A percentile compares a stretch with the other conserved stretches of the same genome.
These are phyloP conservation scores for Heliosperma pusillum DNA, from an alignment of 148 eudicot genomes.

Conservation along the genomic window DNA sequence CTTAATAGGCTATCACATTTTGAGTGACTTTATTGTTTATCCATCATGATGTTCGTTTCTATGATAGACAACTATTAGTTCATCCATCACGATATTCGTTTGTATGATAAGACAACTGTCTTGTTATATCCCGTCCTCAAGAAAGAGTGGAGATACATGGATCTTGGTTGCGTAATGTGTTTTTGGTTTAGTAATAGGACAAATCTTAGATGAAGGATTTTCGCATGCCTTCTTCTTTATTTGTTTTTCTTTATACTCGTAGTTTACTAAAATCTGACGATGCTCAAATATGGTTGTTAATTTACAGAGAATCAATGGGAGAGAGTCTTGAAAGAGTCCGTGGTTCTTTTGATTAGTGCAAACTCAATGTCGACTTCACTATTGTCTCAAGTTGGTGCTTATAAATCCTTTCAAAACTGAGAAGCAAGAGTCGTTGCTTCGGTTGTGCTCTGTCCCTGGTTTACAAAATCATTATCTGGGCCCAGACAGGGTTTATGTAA, in stretches of 20 bases:
- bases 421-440: not conserved
- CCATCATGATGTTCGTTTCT: too few species aligned
- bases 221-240: not conserved
- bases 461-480: not conserved
- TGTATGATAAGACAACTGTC: too few species aligned
- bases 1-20: too few species aligned
- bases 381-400: not conserved
- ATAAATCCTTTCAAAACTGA: not conserved
- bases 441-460: not conserved
- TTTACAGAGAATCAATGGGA: constrained; percentile 59
- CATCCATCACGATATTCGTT: too few species aligned
- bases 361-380: not conserved
- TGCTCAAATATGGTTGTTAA: not conserved
- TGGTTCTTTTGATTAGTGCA: constrained; percentile 41
- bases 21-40: too few species aligned
- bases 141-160: not conserved
- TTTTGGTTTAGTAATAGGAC: not conserved
- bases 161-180: not conserved
- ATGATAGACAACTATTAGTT: too few species aligned
- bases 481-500: not conserved
- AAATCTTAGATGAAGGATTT: not conserved
- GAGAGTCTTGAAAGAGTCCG: constrained; percentile 57
- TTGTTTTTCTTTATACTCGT: not conserved
- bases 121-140: not conserved
- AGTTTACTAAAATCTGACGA: not conserved